Base-by-base conservation (phyloP, 805 yeast species). In the Candida rishiriensis region DNA sequence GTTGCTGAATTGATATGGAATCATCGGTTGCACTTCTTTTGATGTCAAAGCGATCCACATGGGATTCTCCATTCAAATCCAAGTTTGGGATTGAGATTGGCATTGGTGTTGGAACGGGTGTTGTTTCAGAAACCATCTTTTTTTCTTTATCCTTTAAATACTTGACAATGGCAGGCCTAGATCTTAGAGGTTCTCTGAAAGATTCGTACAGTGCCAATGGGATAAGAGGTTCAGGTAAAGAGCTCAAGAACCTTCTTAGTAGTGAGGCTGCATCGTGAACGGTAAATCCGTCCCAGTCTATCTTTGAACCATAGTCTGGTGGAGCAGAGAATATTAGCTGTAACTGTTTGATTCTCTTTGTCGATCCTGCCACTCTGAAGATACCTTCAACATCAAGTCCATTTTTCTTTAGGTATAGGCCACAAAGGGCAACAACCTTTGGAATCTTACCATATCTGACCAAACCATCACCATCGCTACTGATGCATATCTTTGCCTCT, bases 181-280 rank as follows among this genome's bases (percentile, higher is more conserved):
- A 68, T n/a, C 78, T 66, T 39, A 91, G 72, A 2, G 96, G 96
- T 33, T 75, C 79, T 55, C 98, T 75, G 59, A 91, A 93, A 26
- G 71, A 70, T 52, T 85, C 88, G 62, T 91, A 93, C 48, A 79
- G 66, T 3, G 75, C 75, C 31, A 88, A 69, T 1, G 98, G 97
- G 16, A 93, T 81, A 44, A 93, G 72, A 0, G 98, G 98, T 57
- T 93, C 98, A 1, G 96, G 95, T 44, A 93, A 73, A 37, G 88
- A 82, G 58, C 89, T 88, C 49, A 93, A 72, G 61, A 78, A 93
- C 44, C 99, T 72, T 60, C 98, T 76, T 46, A 93, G 75, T 17
- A 93, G 72, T 15, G 93, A 86, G 2, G 98, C 96, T 1, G 97
- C 97, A 64, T 93, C 99, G 66, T 93, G 99, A 11, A 91, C 97